These are phyloP conservation scores for Suhomyces anneliseae DNA, from an alignment of 1,139 yeast species.

Conservation along the genomic window DNA sequence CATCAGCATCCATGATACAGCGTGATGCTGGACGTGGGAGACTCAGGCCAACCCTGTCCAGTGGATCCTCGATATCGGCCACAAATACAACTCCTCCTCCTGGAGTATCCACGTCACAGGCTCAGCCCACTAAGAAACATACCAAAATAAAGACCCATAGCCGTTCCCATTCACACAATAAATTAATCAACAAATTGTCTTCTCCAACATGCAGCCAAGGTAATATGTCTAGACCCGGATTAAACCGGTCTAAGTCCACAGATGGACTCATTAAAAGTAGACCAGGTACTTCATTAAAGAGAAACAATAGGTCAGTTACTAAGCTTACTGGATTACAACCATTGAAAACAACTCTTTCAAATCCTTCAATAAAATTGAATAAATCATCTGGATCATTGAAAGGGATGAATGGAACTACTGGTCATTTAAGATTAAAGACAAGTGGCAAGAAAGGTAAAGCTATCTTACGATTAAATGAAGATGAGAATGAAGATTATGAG, in stretches of 20 bases:
- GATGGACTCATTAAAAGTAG: conserved; percentile 36
- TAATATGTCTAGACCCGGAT: conserved; percentile 28
- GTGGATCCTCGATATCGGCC: conserved; percentile 1
- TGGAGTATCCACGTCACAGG: background rate
- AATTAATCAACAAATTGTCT: conserved; percentile 22
- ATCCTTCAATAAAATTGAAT: conserved; percentile 24
- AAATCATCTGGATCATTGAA: conserved; percentile 40
- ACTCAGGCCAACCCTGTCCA: conserved; percentile 7
- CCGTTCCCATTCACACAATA: conserved; percentile 39
- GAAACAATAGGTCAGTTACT: conserved; percentile 41
- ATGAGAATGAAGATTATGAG: conserved; percentile 15
- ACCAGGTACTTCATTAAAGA: conserved; percentile 25
- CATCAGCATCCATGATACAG: conserved; percentile 3
- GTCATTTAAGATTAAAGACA: conserved; percentile 28
- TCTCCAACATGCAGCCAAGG: conserved; percentile 17
- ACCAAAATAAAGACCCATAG: conserved; percentile 22
- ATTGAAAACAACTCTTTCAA: conserved; percentile 38
- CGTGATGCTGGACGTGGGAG: conserved; percentile 8
- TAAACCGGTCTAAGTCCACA: conserved; percentile 44
- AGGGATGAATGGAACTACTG: conserved; percentile 22
- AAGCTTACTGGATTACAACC: conserved; percentile 41
- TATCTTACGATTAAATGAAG: conserved; percentile 36
- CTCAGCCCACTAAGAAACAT: conserved; percentile 1
- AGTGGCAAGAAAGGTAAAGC: conserved; percentile 44
- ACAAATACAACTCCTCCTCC: conserved; percentile 1